These are phyloP conservation scores for Aureobasidium vineae DNA, from an alignment of 2,329 filamentous ascomycete genomes.

Conservation along the genomic window DNA sequence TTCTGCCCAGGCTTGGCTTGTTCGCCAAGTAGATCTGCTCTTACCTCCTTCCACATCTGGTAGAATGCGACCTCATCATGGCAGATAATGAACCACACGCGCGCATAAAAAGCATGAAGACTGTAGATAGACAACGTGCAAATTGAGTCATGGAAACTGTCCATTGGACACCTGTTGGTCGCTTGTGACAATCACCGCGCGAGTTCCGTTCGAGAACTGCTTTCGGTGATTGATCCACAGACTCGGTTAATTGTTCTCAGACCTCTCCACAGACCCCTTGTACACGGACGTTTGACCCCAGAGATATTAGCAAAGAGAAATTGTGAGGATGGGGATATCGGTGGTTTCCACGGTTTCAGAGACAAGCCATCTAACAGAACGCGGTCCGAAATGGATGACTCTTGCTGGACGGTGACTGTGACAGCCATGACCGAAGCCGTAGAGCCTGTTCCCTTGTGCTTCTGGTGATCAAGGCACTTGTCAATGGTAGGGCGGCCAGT, in stretches of 20 bases:
- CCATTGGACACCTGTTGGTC: not conserved
- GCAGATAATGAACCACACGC: conserved; percentile 13
- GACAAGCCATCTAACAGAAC: not conserved
- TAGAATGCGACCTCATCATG: conserved; percentile 22
- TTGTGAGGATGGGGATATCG: not conserved
- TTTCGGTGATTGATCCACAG: not conserved
- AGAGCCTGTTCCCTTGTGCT: not conserved
- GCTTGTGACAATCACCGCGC: not conserved
- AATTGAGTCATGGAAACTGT: conserved; percentile 14
- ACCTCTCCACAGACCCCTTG: conserved; percentile 13
- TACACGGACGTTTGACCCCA: conserved; percentile 17
- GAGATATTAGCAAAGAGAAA: conserved; percentile 24
- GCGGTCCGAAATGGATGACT: not conserved
- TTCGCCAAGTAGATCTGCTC: not conserved
- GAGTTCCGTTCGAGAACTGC: not conserved
- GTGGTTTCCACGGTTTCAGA: not conserved
- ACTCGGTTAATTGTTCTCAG: conserved; percentile 5
- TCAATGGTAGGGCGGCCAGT: conserved; percentile 3
- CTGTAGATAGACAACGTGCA: conserved; percentile 8
- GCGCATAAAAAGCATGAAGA: conserved; percentile 24
- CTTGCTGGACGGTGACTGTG: not conserved
- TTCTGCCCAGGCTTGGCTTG: not conserved
- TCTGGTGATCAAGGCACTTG: not conserved
- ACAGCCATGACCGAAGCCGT: not conserved
- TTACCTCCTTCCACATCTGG: conserved; percentile 18